Evolutionary conservation across 2,329 filamentous ascomycete genomes (phyloP).

Genomic region (Pseudofabraea citricarpa): DNA sequence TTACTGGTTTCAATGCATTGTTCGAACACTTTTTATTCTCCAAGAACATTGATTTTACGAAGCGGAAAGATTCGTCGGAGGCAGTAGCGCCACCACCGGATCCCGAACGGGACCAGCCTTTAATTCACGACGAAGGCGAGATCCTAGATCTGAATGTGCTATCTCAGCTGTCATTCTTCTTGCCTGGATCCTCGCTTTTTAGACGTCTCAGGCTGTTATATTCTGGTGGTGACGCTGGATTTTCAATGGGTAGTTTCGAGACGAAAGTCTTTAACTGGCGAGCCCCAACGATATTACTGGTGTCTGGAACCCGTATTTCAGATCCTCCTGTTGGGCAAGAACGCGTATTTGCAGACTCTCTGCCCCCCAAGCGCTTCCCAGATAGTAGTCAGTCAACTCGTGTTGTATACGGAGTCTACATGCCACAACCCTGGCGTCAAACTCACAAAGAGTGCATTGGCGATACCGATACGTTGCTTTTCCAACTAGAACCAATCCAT

Average conservation of each 20-base stretch:
- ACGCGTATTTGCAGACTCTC: conserved; percentile 51
- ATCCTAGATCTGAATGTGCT: conserved; percentile 62
- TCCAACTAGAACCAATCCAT: conserved; percentile 68
- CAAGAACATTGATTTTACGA: conserved; percentile 60
- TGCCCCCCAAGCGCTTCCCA: conserved; percentile 59
- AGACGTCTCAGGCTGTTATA: conserved; percentile 62
- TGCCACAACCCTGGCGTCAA: conserved; percentile 64
- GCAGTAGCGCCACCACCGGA: conserved; percentile 11
- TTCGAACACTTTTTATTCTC: conserved; percentile 76
- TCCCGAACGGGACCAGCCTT: conserved; percentile 26
- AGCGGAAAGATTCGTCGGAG: conserved; percentile 23
- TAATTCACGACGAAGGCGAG: conserved; percentile 50
- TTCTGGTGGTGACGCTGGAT: conserved; percentile 65
- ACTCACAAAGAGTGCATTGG: conserved; percentile 67
- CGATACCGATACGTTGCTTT: conserved; percentile 56
- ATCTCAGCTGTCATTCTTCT: conserved; percentile 69
- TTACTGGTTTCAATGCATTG: conserved; percentile 61
- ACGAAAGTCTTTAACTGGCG: conserved; percentile 73
- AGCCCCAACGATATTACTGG: conserved; percentile 67
- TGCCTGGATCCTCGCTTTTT: conserved; percentile 61
- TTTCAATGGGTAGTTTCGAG: conserved; percentile 74
- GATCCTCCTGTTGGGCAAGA: conserved; percentile 46
- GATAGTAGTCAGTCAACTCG: conserved; percentile 43
- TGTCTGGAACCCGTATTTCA: conserved; percentile 58
- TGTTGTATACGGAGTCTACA: conserved; percentile 63